phyloP scores from a whole-genome alignment of 169 alveolate species.

The Plasmodium falciparum region DNA sequence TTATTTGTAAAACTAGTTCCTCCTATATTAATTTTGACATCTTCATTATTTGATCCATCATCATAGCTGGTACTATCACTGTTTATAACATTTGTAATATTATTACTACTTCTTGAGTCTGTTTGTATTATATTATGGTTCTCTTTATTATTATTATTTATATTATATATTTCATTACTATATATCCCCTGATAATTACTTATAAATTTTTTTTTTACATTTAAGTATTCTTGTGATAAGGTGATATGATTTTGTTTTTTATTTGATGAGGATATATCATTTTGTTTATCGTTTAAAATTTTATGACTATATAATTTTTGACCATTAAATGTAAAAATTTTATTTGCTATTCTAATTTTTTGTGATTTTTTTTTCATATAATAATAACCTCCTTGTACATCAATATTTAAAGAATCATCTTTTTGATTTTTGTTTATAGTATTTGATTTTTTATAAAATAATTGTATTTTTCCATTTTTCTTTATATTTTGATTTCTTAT shows the following conservation, averaged over 20 bases:
- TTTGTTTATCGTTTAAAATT: background rate
- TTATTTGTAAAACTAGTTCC: background rate
- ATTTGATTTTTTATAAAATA: background rate
- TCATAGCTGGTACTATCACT: background rate
- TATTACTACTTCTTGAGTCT: background rate
- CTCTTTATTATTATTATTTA: constrained; percentile 2
- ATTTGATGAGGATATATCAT: too few relatives aligned
- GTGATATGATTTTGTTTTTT: too few relatives aligned
- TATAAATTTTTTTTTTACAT: background rate
- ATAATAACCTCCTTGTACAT: background rate
- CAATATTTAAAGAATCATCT: too few relatives aligned
- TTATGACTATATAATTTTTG: background rate
- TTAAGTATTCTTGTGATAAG: too few relatives aligned
- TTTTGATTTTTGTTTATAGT: background rate
- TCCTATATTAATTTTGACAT: background rate
- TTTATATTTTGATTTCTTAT: too few relatives aligned
- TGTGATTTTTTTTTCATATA: constrained; percentile 17
- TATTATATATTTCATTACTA: background rate
- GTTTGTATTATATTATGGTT: background rate
- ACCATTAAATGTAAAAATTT: constrained; percentile 4
- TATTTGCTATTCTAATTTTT: constrained; percentile 30
- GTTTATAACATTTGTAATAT: background rate
- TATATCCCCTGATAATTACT: background rate
- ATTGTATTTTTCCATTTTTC: background rate
- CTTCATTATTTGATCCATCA: background rate